phyloP scores from a whole-genome alignment of 352 stramenopile genomes.

The Blastocystis sp. region DNA sequence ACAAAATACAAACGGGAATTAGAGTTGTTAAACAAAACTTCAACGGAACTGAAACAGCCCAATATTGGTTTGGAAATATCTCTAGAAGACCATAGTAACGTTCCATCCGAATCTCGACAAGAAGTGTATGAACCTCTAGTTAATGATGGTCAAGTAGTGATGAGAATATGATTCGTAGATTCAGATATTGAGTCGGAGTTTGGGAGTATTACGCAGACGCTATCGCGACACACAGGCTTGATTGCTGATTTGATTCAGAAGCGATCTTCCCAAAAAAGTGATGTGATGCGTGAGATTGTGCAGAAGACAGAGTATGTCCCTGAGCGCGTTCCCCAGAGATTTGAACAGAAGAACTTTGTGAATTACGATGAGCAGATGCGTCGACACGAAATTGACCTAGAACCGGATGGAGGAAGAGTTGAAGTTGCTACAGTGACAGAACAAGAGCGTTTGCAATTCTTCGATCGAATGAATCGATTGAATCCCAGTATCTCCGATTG shows the following conservation, averaged over 20 bases:
- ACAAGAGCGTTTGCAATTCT: neutral
- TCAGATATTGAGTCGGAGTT: neutral
- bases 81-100: constrained; percentile 50
- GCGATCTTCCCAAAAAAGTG: neutral
- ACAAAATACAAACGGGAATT: neutral
- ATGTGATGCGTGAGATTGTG: neutral
- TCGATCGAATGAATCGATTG: neutral
- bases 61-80: neutral
- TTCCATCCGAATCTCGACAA: neutral
- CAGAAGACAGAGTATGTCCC: neutral
- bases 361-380: constrained; percentile 26
- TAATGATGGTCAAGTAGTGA: constrained; percentile 13
- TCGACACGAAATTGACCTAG: neutral
- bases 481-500: neutral
- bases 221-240: constrained; percentile 18
- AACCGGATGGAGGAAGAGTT: neutral
- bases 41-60: neutral
- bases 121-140: constrained; percentile 23
- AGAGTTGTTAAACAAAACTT: neutral
- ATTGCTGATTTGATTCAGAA: constrained; percentile 17
- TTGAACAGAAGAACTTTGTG: neutral
- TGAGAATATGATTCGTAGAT: neutral
- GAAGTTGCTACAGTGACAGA: neutral
- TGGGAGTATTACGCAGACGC: neutral
- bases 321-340: neutral